Base-by-base conservation (phyloP, 1,139 yeast genomes). In the Lodderomyces margitis region DNA sequence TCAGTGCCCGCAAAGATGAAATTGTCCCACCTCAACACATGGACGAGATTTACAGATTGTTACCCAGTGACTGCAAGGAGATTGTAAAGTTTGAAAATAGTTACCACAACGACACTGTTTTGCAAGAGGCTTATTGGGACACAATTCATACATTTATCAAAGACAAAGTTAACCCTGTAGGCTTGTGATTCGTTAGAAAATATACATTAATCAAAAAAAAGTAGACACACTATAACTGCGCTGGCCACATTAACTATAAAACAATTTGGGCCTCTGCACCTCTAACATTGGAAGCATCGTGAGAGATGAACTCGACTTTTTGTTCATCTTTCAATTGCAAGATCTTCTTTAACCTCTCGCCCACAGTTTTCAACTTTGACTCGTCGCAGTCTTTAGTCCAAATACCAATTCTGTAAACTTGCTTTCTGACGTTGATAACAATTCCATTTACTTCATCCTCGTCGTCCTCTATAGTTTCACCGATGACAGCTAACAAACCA, bases 381-480 rank as follows among this genome's bases (percentile, higher is more conserved):
- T 80, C 82, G 56, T 82, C 80, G 56, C 87, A 81, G 53, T 91
- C 80, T 64, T 81, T 83, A 51, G 98, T 91, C 98, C 98, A 92
- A 64, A 92, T 73, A 59, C 95, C 92, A 61, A 92, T 80, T 67
- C 91, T 84, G 74, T 78, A 81, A 51, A 83, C 91, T 54, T 80
- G 83, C 62, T 80, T 83, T 75, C 97, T 85, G 56, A 87, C 81
- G 63, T 87, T 88, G 61, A 88, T 81, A 52, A 92, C 96, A 54
- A 89, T 88, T 56, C 99, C 99, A 64, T 88, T 91, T 55, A 94
- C 95, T 69, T 89, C 94, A 57, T 84, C 78, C 61, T 85, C 91
- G 49, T 84, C 92, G 52, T 82, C 86, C 67, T 88, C 96, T 53
- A 92, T 84, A 45, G 97, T 88, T 70, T 92, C 98, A 55, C 99